Evolutionary conservation across 495 filamentous ascomycete genomes (phyloP), one percentile per base, ranked within the genome.

Genomic region (Achaetomiella virescens): DNA sequence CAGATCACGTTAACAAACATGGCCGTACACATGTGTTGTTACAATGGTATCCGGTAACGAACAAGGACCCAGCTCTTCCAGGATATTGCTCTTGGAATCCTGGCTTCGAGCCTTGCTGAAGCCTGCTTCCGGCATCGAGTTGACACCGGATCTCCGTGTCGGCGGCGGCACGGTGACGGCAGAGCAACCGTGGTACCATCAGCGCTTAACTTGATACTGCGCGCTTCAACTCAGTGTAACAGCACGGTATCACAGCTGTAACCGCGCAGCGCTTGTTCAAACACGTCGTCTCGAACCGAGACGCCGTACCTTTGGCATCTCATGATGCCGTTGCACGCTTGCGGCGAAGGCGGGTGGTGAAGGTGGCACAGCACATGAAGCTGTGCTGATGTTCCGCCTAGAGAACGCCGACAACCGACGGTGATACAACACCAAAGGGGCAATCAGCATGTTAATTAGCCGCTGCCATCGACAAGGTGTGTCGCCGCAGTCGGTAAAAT

Each of bases 361-460:
- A 45, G 54, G 54, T 53, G 59, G 59, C 59, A 53, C 49, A 44
- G 38, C n/a, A 27, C 48, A 27, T 11, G 21, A 40, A n/a, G 27
- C 9, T 27, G 29, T 38, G 42, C 17, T 25, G 43, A 42, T n/a
- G 43, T 38, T 55, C 17, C 20, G 5, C 6, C 18, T n/a, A 40
- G 37, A 24, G 29, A 6, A 11, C 44, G n/a, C 37, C 45, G 24
- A 50, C 17, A 60, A 35, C 53, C 43, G 53, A 55, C 11, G 15
- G 2, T 25, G 40, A 14, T n/a, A 11, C 27, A 14, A 37, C 22
- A 56, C 38, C 11, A 43, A 29, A 24, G 43, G 42, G 29, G 52
- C 42, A 47, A 43, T n/a, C n/a, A n/a, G n/a, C n/a, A n/a, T n/a
- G n/a, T n/a, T n/a, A n/a, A n/a, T n/a, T n/a, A n/a, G n/a, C n/a